A percentile compares a stretch with the other conserved stretches of the same genome.
These are phyloP conservation scores for Erodium maritimum DNA, from an alignment of 345 rosid genomes.

Conservation along the genomic window DNA sequence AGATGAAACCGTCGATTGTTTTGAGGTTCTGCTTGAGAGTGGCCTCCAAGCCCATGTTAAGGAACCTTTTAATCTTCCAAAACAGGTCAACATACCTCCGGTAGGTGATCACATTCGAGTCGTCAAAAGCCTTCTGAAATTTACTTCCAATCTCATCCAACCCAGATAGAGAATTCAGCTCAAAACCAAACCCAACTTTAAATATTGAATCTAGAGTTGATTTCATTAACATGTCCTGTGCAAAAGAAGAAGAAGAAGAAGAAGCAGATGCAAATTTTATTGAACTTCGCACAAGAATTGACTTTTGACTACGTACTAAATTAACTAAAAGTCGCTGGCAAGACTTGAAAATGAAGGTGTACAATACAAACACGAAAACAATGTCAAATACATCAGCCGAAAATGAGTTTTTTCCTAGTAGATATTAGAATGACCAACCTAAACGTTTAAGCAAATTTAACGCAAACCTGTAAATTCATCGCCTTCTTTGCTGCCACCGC, in stretches of 20 bases:
- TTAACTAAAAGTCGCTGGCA: no score
- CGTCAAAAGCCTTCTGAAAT: slow-evolving; percentile 31
- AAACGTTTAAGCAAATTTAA: not conserved
- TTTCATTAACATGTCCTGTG: slow-evolving; percentile 31
- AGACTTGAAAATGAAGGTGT: no score
- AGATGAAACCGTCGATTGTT: slow-evolving; percentile 22
- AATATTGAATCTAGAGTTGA: slow-evolving; percentile 29
- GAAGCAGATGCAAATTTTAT: no score
- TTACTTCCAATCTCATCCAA: slow-evolving; percentile 14
- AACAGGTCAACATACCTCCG: slow-evolving; percentile 24
- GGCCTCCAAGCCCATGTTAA: slow-evolving; percentile 29
- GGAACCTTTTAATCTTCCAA: slow-evolving; percentile 26
- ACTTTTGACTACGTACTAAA: no score
- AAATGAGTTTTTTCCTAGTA: no score
- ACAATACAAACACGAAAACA: no score
- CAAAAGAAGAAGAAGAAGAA: not conserved
- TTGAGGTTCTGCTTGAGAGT: slow-evolving; percentile 25
- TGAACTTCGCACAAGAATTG: no score
- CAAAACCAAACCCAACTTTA: slow-evolving; percentile 32
- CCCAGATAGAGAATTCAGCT: slow-evolving; percentile 23
- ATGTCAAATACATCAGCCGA: no score
- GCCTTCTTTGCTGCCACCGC: slow-evolving; percentile 15
- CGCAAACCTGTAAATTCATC: slow-evolving; percentile 27
- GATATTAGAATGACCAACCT: no score
- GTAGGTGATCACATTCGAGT: slow-evolving; percentile 17